A percentile compares a stretch with the other conserved stretches of the same genome.
These are phyloP conservation scores for Stephania yunnanensis DNA, from an alignment of 164 flowering plant genomes.

Conservation along the genomic window DNA sequence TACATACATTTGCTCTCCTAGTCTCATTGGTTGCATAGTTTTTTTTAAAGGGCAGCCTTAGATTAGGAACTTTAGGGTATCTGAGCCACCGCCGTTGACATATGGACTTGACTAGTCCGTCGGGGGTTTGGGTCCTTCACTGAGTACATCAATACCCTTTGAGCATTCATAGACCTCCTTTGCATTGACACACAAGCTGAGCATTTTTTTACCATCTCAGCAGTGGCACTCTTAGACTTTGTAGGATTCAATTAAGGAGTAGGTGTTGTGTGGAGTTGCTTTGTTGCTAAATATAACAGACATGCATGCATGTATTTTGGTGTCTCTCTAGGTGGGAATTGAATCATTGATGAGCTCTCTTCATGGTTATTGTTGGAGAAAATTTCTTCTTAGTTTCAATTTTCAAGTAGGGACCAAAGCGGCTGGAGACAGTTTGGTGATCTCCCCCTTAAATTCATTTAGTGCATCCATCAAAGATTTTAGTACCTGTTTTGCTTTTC, in stretches of 20 bases:
- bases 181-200: background rate
- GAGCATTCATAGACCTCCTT: background rate
- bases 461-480: background rate
- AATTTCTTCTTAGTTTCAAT: background rate
- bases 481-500: background rate
- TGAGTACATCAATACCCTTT: background rate
- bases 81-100: no score
- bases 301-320: background rate
- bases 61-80: conserved; percentile 1
- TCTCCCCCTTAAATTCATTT: background rate
- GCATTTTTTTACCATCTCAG: background rate
- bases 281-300: no score
- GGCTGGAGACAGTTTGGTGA: conserved; percentile 16
- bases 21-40: conserved; percentile 22
- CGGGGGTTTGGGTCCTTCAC: no score
- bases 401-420: background rate
- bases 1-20: background rate
- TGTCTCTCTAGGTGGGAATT: background rate
- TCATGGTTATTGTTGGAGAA: background rate
- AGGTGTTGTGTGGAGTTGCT: background rate
- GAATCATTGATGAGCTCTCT: background rate
- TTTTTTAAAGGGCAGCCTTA: conserved; percentile 30
- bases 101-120: no score
- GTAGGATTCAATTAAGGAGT: background rate
- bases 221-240: background rate